Evolutionary conservation across 257 asterid species (phyloP).

Genomic region (Solanum medicagineum): DNA sequence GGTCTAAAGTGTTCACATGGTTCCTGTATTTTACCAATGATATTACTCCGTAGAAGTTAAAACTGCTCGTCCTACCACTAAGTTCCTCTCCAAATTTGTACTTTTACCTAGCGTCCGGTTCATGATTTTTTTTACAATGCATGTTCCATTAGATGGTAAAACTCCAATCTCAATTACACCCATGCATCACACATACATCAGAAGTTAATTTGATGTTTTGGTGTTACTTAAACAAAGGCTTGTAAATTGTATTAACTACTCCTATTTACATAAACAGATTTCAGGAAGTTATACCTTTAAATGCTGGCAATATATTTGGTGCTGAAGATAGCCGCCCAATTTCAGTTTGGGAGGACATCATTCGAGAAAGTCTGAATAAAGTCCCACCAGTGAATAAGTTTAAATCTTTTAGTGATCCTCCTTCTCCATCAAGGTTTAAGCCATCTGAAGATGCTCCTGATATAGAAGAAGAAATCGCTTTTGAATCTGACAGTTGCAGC

Average conservation of each 20-base stretch:
- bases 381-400: constrained; percentile 44
- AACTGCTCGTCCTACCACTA: not conserved
- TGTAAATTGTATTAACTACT: not conserved
- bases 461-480: constrained; percentile 50
- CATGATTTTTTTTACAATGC: not conserved
- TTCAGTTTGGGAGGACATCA: constrained; percentile 75
- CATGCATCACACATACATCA: not conserved
- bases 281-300: constrained; percentile 93
- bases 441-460: constrained; percentile 52
- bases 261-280: constrained; percentile 31
- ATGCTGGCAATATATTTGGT: constrained; percentile 90
- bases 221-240: not conserved
- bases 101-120: not conserved
- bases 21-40: not conserved
- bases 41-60: not conserved
- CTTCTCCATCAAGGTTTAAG: constrained; percentile 81
- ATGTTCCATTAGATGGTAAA: not conserved
- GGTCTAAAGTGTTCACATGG: not conserved
- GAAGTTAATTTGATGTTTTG: not conserved
- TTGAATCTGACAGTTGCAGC: constrained; percentile 64
- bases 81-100: not conserved
- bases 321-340: constrained; percentile 87
- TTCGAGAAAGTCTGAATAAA: constrained; percentile 71
- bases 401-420: constrained; percentile 77
- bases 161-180: not conserved